phyloP scores from a whole-genome alignment of 2,329 filamentous ascomycete species.

The Blumeriella jaapii region DNA sequence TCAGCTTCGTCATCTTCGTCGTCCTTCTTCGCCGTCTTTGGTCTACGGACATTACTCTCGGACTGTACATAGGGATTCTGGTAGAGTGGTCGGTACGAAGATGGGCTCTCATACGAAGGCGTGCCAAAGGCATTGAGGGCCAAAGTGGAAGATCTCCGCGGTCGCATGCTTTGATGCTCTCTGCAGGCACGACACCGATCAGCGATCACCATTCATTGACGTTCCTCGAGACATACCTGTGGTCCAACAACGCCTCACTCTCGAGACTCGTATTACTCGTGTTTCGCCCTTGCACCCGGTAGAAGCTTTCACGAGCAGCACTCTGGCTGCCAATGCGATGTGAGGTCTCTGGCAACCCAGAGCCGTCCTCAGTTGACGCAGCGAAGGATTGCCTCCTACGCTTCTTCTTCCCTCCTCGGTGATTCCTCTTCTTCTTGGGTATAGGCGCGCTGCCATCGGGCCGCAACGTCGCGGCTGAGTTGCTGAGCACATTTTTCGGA shows the following conservation, averaged over 20 bases:
- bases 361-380: constrained; percentile 40
- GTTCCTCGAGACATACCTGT: constrained; percentile 44
- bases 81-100: constrained; percentile 26
- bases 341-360: constrained; percentile 27
- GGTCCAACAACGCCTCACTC: constrained; percentile 78
- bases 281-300: constrained; percentile 41
- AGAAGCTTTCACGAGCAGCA: constrained; percentile 32
- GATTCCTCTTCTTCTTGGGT: constrained; percentile 55
- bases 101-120: constrained; percentile 26
- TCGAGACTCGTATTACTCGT: constrained; percentile 79
- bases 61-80: constrained; percentile 24
- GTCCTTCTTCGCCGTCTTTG: constrained; percentile 25
- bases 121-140: constrained; percentile 28
- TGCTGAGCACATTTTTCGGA: constrained; percentile 4
- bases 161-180: constrained; percentile 41
- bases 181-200: constrained; percentile 18
- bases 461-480: constrained; percentile 13
- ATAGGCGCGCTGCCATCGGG: constrained; percentile 10
- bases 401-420: constrained; percentile 67
- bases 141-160: constrained; percentile 47
- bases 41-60: constrained; percentile 16
- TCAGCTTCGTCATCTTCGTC: constrained; percentile 43
- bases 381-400: constrained; percentile 73
- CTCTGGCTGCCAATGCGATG: constrained; percentile 26
- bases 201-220: constrained; percentile 1